These are phyloP conservation scores for Cercospora brassicicola DNA, from an alignment of 2,329 filamentous ascomycete genomes.

Conservation along the genomic window DNA sequence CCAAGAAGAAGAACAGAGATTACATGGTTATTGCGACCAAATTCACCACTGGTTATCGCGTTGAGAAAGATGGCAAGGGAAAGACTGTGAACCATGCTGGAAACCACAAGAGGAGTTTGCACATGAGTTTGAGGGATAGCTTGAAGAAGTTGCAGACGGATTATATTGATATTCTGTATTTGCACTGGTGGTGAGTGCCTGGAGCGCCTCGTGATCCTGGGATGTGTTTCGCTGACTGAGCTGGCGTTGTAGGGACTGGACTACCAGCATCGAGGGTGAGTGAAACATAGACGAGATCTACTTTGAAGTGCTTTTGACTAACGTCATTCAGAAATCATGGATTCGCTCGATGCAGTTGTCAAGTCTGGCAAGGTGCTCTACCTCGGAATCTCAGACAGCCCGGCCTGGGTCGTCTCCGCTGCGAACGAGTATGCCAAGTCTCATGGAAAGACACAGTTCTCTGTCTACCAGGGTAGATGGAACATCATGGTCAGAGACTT, in stretches of 20 bases:
- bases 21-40: conserved; percentile 47
- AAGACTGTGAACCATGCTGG: conserved; percentile 62
- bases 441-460: conserved; percentile 39
- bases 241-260: conserved; percentile 35
- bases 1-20: conserved; percentile 38
- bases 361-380: conserved; percentile 47
- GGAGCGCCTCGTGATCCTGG: neutral
- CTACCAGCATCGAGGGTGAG: conserved; percentile 41
- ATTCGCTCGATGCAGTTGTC: conserved; percentile 45
- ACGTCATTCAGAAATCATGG: conserved; percentile 43
- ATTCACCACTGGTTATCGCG: conserved; percentile 38
- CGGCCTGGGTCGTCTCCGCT: conserved; percentile 46
- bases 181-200: conserved; percentile 40
- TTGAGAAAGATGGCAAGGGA: conserved; percentile 44
- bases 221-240: neutral
- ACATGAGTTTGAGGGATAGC: conserved; percentile 47
- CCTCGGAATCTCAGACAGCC: conserved; percentile 48
- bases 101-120: conserved; percentile 63
- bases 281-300: neutral
- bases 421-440: conserved; percentile 46
- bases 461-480: conserved; percentile 44
- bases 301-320: neutral
- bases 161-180: conserved; percentile 62
- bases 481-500: conserved; percentile 45
- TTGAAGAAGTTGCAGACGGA: conserved; percentile 61